Percentiles rank a stretch among this genome's conserved stretches.
These are phyloP conservation scores for Phytophthora cactorum DNA, from an alignment of 352 stramenopile genomes.

Conservation along the genomic window DNA sequence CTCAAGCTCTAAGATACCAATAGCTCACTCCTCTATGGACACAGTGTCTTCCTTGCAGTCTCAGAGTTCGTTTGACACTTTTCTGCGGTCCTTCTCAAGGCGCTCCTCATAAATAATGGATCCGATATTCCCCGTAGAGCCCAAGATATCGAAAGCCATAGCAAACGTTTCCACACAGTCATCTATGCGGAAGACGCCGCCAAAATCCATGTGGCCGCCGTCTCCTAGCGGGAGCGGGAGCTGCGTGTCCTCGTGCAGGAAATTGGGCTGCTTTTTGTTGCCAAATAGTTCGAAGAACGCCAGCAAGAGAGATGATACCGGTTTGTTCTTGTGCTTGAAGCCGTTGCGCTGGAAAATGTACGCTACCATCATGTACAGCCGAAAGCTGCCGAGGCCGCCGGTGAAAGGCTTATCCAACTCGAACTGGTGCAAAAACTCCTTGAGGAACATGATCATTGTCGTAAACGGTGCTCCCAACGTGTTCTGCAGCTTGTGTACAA, in stretches of 20 bases:
- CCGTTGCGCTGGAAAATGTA: slow-evolving; percentile 52
- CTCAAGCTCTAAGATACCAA: slow-evolving; percentile 40
- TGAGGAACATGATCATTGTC: slow-evolving; percentile 68
- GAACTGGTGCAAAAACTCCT: slow-evolving; percentile 83
- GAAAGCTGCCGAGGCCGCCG: slow-evolving; percentile 77
- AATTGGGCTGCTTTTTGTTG: slow-evolving; percentile 58
- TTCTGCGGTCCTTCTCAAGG: slow-evolving; percentile 48
- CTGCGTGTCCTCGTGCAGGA: slow-evolving; percentile 57
- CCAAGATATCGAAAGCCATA: slow-evolving; percentile 69
- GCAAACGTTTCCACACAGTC: slow-evolving; percentile 76
- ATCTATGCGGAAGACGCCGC: slow-evolving; percentile 65
- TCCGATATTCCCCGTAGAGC: slow-evolving; percentile 49
- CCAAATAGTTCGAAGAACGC: slow-evolving; percentile 74
- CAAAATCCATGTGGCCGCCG: slow-evolving; percentile 56
- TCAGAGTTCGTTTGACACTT: slow-evolving; percentile 33
- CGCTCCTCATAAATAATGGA: slow-evolving; percentile 72
- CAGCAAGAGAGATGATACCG: slow-evolving; percentile 44
- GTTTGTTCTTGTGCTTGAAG: slow-evolving; percentile 21
- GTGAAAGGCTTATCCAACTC: slow-evolving; percentile 84
- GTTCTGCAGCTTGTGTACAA: slow-evolving; percentile 55
- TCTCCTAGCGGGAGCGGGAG: slow-evolving; percentile 51
- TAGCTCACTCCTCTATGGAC: slow-evolving; percentile 11
- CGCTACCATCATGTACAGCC: slow-evolving; percentile 84
- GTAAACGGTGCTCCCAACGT: slow-evolving; percentile 55
- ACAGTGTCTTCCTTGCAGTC: not conserved